Conservation (phyloP, 495 filamentous ascomycete genomes). For the Penicillium bovifimosum region DNA sequence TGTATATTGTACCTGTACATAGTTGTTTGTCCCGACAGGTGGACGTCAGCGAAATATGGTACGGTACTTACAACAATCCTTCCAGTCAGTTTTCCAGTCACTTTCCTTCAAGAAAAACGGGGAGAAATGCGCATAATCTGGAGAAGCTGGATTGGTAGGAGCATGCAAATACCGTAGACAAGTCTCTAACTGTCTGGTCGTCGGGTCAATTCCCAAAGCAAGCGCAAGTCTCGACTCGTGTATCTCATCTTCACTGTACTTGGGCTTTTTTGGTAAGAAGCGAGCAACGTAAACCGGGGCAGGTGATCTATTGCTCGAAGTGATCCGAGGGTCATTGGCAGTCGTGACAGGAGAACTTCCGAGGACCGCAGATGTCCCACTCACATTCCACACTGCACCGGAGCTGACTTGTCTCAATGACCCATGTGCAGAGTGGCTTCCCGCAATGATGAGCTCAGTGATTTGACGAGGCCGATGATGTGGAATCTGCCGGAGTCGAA, state of each 20-base stretch:
- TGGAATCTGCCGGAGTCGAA: slow-evolving; percentile 18
- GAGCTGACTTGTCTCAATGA: slow-evolving; percentile 48
- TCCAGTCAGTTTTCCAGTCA: slow-evolving; percentile 51
- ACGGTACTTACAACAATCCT: slow-evolving; percentile 43
- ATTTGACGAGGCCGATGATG: slow-evolving; percentile 35
- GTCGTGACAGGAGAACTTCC: slow-evolving; percentile 41
- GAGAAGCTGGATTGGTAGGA: slow-evolving; percentile 25
- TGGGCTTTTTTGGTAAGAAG: slow-evolving; percentile 53
- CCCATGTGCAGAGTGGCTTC: slow-evolving; percentile 7
- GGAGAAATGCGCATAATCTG: slow-evolving; percentile 28
- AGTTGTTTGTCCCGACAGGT: slow-evolving; percentile 1
- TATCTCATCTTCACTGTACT: slow-evolving; percentile 55
- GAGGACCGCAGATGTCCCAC: slow-evolving; percentile 53
- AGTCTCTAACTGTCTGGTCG: slow-evolving; percentile 51
- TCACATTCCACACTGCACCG: slow-evolving; percentile 77
- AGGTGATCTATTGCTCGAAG: slow-evolving; percentile 64
- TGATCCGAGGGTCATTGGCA: slow-evolving; percentile 55
- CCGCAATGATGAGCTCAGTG: slow-evolving; percentile 17
- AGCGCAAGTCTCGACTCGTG: slow-evolving; percentile 74
- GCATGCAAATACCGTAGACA: slow-evolving; percentile 18
- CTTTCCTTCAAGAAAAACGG: slow-evolving; percentile 52
- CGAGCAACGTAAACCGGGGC: slow-evolving; percentile 68
- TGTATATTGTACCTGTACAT: slow-evolving; percentile 4
- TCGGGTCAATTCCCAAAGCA: slow-evolving; percentile 76
- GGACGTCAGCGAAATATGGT: not conserved